phyloP scores from a whole-genome alignment of 805 yeast species.

The Candida ovalis region DNA sequence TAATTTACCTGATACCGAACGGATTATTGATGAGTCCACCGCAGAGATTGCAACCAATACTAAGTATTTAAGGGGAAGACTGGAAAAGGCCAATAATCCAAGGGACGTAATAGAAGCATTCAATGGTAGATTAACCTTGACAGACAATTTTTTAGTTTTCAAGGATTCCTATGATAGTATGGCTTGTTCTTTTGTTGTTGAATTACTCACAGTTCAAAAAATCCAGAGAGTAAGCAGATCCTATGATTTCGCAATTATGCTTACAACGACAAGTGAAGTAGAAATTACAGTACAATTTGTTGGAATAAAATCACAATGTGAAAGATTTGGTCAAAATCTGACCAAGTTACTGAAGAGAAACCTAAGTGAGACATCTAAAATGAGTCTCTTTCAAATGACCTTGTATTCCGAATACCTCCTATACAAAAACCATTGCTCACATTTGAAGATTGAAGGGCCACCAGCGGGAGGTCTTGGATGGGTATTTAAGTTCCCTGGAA shows the following conservation, averaged over 20 bases:
- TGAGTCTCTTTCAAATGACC: conserved; percentile 62
- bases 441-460: conserved; percentile 43
- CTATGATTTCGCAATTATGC: conserved; percentile 72
- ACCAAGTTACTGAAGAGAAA: conserved; percentile 61
- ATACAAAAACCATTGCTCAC: conserved; percentile 48
- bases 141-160: conserved; percentile 74
- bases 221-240: conserved; percentile 82
- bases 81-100: conserved; percentile 7
- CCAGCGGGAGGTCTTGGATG: conserved; percentile 88
- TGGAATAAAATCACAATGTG: conserved; percentile 76
- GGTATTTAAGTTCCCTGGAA: conserved; percentile 84
- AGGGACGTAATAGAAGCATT: conserved; percentile 8
- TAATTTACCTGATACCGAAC: conserved; percentile 68
- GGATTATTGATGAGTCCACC: conserved; percentile 57
- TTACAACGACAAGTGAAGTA: conserved; percentile 64
- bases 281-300: conserved; percentile 66
- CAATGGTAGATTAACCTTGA: conserved; percentile 62
- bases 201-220: conserved; percentile 72
- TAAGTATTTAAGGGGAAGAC: conserved; percentile 15
- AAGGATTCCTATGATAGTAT: conserved; percentile 65
- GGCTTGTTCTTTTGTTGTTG: conserved; percentile 65
- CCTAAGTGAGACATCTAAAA: conserved; percentile 53
- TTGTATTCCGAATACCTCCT: conserved; percentile 84
- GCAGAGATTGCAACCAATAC: conserved; percentile 52
- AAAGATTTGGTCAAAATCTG: conserved; percentile 68